Conservation (phyloP, 306 rosid species). For the Lupinus albus region DNA sequence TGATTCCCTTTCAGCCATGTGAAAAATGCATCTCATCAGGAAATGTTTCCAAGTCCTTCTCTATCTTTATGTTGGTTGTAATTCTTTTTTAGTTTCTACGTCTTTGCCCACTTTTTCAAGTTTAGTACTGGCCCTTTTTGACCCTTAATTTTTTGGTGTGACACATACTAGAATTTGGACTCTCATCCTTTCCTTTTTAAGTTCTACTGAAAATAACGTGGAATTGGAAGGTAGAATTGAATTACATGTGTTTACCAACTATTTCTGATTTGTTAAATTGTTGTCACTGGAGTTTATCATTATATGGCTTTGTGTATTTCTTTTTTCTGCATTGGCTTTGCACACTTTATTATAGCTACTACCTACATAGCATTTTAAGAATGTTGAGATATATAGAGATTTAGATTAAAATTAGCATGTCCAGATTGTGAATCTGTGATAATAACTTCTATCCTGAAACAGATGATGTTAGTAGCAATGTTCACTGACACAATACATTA, state of each 20-base stretch:
- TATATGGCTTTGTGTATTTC: slow-evolving; percentile 12
- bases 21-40: slow-evolving; percentile 43
- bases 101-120: slow-evolving; percentile 30
- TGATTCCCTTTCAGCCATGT: slow-evolving; percentile 38
- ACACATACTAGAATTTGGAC: no score
- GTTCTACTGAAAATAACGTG: slow-evolving; percentile 6
- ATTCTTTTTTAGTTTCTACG: slow-evolving; percentile 14
- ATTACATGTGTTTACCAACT: slow-evolving; percentile 19
- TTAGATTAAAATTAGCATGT: not conserved
- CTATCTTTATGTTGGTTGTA: slow-evolving; percentile 17
- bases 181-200: no score
- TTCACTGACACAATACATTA: no score
- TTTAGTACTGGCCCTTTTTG: not conserved
- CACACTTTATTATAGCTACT: not conserved
- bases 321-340: not conserved
- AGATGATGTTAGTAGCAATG: not conserved
- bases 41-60: not conserved
- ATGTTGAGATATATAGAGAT: not conserved
- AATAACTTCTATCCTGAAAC: not conserved
- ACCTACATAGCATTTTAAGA: slow-evolving; percentile 27
- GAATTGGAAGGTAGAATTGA: slow-evolving; percentile 25
- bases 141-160: no score
- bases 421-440: not conserved
- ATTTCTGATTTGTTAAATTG: slow-evolving; percentile 19
- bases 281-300: slow-evolving; percentile 16